Conservation (phyloP, 495 filamentous ascomycete genomes). For the Podospora didyma region DNA sequence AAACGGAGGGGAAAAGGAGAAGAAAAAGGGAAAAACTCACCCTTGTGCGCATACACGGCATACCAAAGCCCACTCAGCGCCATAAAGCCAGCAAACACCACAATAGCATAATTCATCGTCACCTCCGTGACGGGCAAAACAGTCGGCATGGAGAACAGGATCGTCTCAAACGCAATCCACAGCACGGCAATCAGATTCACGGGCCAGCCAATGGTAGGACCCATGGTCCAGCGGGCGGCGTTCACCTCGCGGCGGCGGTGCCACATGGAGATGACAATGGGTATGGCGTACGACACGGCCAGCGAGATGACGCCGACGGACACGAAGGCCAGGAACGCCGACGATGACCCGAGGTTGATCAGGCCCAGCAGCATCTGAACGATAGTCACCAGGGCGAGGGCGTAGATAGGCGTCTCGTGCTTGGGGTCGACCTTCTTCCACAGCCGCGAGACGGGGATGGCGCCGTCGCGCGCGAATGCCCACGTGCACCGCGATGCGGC, state of each 20-base stretch:
- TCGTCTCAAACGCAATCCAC: constrained; percentile 54
- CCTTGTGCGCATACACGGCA: constrained; percentile 60
- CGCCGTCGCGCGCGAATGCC: constrained; percentile 59
- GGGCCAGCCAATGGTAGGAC: constrained; percentile 44
- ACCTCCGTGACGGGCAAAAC: constrained; percentile 51
- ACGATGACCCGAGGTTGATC: constrained; percentile 55
- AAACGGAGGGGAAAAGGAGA: neutral
- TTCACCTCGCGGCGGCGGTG: constrained; percentile 33
- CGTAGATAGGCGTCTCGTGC: constrained; percentile 50
- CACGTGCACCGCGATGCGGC: constrained; percentile 58
- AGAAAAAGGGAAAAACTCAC: constrained; percentile 6
- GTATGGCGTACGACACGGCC: constrained; percentile 60
- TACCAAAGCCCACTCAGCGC: constrained; percentile 58
- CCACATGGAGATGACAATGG: constrained; percentile 46
- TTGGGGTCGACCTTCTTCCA: constrained; percentile 55
- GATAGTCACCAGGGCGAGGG: constrained; percentile 54
- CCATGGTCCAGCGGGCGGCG: constrained; percentile 55
- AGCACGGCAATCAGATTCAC: constrained; percentile 49
- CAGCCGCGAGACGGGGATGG: constrained; percentile 62
- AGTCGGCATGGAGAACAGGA: constrained; percentile 59
- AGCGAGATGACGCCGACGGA: constrained; percentile 62
- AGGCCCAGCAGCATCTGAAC: constrained; percentile 56
- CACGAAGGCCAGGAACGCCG: constrained; percentile 60
- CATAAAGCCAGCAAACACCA: constrained; percentile 56
- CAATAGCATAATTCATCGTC: constrained; percentile 58